Evolutionary conservation across 345 rosid genomes (phyloP), one percentile per base, ranked within the genome.

Genomic region (Pugionium dolabratum): DNA sequence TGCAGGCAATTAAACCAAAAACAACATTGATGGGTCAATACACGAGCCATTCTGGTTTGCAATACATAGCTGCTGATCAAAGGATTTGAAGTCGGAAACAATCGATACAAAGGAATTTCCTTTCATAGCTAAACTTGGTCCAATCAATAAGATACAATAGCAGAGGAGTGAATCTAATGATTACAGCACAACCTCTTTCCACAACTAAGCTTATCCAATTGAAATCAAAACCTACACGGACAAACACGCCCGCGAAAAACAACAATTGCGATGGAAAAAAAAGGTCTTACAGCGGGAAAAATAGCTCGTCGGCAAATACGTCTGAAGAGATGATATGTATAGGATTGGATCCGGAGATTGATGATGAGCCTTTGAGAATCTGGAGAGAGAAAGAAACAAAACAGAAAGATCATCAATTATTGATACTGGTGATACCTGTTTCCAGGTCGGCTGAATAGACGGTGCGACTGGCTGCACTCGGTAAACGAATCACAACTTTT

Each of bases 391-490:
- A 48, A 10, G 4, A 4, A 58, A 1, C 1, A 37, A 27, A 4
- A 41, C 18, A 41, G 28, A 42, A 40, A 34, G 76, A 58, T 73
- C 56, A 40, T 61, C 58, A 32, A 64, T 55, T 52, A 64, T 64
- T 53, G 69, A 36, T 47, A 79, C 87, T 73, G 70, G 81, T 39
- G 39, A 61, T 26, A 59, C 78, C 84, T 73, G 85, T 74, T 44
- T 56, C 9, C 44, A 32, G 6, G 69, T 61, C 43, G 26, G 51
- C 9, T 74, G 10, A 43, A 50, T 29, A 10, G 8, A 59, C 63
- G 68, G 26, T 41, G 61, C 49, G 46, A 87, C 90, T 73, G 86
- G 84, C 53, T 74, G 54, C 61, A 30, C 47, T 8, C 62, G 84
- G 86, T 86, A 6, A 76, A 43, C 5, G 2, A 44, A 34, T 53